Conservation (phyloP, 805 yeast species). For the Saccharomyces cerevisiae region DNA sequence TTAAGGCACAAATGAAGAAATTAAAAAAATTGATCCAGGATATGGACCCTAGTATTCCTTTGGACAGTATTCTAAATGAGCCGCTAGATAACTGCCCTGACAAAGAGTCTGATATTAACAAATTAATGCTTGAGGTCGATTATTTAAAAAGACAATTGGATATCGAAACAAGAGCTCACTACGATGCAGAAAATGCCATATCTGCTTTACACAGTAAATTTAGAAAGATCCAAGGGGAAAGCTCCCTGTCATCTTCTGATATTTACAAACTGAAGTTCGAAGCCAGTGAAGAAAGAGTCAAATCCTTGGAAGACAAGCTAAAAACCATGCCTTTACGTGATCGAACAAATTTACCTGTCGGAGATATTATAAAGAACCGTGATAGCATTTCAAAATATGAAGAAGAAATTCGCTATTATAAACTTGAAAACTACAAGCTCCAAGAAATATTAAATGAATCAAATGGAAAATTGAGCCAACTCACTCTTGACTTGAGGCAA, state of each 20-base stretch:
- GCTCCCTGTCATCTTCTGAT: conserved; percentile 23
- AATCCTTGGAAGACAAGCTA: conserved; percentile 33
- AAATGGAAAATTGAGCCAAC: conserved; percentile 35
- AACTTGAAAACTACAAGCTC: conserved; percentile 36
- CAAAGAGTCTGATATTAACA: conserved; percentile 20
- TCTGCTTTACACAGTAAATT: conserved; percentile 21
- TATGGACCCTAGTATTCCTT: conserved; percentile 20
- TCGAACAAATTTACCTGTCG: conserved; percentile 21
- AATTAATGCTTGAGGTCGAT: conserved; percentile 38
- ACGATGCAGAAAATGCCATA: conserved; percentile 42
- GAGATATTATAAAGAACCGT: conserved; percentile 23
- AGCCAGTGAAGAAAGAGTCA: conserved; percentile 38
- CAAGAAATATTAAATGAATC: conserved; percentile 43
- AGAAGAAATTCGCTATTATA: conserved; percentile 25
- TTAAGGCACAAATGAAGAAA: conserved; percentile 37
- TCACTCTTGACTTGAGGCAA: conserved; percentile 38
- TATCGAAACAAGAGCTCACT: conserved; percentile 43
- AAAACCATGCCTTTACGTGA: conserved; percentile 21
- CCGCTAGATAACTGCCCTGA: not conserved
- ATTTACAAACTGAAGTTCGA: conserved; percentile 41
- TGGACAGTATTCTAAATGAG: conserved; percentile 19
- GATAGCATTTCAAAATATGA: conserved; percentile 26
- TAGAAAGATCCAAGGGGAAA: conserved; percentile 21
- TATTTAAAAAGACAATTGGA: conserved; percentile 41
- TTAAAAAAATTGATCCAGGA: conserved; percentile 24